Evolutionary conservation across 2,329 filamentous ascomycete genomes (phyloP).

Genomic region (Microdochium nivale): DNA sequence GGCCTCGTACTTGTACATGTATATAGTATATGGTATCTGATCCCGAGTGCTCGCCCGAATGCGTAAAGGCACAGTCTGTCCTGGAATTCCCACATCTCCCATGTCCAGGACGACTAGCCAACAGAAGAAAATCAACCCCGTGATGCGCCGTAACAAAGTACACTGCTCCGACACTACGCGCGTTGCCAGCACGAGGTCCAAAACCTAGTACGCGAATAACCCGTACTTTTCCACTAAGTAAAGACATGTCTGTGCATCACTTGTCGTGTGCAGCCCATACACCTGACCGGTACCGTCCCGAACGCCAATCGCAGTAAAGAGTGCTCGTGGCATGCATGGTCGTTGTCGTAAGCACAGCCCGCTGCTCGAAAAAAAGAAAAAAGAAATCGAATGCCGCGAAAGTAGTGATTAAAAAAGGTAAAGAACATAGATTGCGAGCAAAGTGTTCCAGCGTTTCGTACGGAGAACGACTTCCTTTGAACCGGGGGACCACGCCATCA

Average conservation of each 20-base stretch:
- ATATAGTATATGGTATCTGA: neutral
- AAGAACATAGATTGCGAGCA: neutral
- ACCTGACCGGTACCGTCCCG: neutral
- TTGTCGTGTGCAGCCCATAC: neutral
- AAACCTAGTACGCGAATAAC: neutral
- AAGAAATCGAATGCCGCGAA: neutral
- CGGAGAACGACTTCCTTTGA: neutral
- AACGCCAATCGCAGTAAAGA: neutral
- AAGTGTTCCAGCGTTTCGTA: neutral
- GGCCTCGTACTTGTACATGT: neutral
- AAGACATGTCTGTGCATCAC: neutral
- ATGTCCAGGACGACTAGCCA: neutral
- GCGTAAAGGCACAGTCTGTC: neutral
- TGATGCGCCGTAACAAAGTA: neutral
- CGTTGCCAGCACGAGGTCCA: neutral
- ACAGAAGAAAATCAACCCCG: neutral
- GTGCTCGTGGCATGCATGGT: neutral
- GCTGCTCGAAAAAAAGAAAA: neutral
- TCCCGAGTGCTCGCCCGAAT: neutral
- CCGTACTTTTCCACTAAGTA: neutral
- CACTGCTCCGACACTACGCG: neutral
- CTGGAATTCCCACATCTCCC: neutral
- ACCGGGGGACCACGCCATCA: constrained; percentile 3
- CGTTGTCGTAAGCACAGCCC: neutral
- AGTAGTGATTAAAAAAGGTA: neutral